Conservation (phyloP, 768 basidiomycete genomes). For the Gyrodon lividus region DNA sequence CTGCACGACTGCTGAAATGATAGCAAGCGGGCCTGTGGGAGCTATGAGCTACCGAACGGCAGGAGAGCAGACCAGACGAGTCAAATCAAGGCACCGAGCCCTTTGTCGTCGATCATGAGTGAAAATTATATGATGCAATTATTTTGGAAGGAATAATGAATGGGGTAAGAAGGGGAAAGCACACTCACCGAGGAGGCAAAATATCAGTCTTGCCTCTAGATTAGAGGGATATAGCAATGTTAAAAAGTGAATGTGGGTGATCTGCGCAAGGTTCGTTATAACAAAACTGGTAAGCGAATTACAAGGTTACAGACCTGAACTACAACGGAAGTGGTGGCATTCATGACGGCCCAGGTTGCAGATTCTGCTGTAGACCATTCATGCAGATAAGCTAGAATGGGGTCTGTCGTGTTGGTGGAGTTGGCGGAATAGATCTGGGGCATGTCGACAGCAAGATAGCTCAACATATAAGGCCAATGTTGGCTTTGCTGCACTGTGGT, state of each 20-base stretch:
- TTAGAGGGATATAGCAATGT: conserved; percentile 92
- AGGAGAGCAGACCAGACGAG: background rate
- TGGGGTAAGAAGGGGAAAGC: background rate
- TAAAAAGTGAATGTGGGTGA: conserved; percentile 96
- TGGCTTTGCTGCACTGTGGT: conserved; percentile 59
- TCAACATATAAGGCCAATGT: conserved; percentile 94
- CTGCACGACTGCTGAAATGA: conserved; percentile 81
- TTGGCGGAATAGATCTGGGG: conserved; percentile 33
- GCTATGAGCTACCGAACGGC: background rate
- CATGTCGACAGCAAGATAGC: conserved; percentile 81
- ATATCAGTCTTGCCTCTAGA: conserved; percentile 84
- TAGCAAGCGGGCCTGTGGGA: conserved; percentile 70
- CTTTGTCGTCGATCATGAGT: background rate
- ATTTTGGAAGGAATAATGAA: too few relatives aligned
- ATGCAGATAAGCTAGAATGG: conserved; percentile 22
- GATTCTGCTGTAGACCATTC: conserved; percentile 64
- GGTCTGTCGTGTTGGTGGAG: conserved; percentile 16
- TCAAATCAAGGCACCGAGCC: too few relatives aligned
- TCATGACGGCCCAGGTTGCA: conserved; percentile 85
- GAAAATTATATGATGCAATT: too few relatives aligned
- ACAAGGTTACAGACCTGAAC: conserved; percentile 64
- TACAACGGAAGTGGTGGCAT: conserved; percentile 77
- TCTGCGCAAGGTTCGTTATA: conserved; percentile 43
- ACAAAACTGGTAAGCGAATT: background rate
- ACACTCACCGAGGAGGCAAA: conserved; percentile 70